phyloP scores from a whole-genome alignment of 495 filamentous ascomycete species.

The Aspergillus heteromorphus region DNA sequence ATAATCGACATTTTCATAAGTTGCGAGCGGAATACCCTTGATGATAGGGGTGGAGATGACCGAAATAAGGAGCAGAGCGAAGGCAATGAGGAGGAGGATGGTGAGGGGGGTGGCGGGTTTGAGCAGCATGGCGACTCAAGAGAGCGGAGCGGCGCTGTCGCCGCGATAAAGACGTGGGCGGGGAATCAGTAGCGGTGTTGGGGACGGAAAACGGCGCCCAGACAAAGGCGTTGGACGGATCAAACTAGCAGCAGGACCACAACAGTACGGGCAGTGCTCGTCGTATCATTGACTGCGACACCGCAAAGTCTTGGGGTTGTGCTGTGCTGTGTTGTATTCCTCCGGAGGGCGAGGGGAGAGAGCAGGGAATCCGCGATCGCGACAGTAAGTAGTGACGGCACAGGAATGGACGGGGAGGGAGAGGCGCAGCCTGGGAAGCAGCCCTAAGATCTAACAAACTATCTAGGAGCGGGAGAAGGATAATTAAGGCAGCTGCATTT shows the following conservation, averaged over 20 bases:
- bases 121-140: constrained; percentile 49
- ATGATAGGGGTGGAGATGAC: constrained; percentile 91
- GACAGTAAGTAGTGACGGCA: background rate
- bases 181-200: constrained; percentile 6
- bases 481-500: background rate
- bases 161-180: constrained; percentile 4
- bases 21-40: constrained; percentile 74
- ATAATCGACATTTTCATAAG: constrained; percentile 70
- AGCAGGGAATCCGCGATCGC: background rate
- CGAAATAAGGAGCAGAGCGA: constrained; percentile 78
- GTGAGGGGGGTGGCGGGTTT: constrained; percentile 91
- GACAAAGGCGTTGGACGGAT: too few relatives aligned
- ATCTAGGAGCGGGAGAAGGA: background rate
- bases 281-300: constrained; percentile 14
- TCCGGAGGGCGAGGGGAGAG: background rate
- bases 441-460: background rate
- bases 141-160: constrained; percentile 11
- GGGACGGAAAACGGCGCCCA: constrained; percentile 1
- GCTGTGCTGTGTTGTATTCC: constrained; percentile 2
- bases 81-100: constrained; percentile 78
- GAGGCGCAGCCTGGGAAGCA: background rate
- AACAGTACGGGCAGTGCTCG: background rate
- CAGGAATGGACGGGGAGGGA: background rate
- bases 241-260: background rate
- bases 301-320: constrained; percentile 2